phyloP scores from a whole-genome alignment of 805 yeast genomes.

The Blastobotrys mokoenaii region DNA sequence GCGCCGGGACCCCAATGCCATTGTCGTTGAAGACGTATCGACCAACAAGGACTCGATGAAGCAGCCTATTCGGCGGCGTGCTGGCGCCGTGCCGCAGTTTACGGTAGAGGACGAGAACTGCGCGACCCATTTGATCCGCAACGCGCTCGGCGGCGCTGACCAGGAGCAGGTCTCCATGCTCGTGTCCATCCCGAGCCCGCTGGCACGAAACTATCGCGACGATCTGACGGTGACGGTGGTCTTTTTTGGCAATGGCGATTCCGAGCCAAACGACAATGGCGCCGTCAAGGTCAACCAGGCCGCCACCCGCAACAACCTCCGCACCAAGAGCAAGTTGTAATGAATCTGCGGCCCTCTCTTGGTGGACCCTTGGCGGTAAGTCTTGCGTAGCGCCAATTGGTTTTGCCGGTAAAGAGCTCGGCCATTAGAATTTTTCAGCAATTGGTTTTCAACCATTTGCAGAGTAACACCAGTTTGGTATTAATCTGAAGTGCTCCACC shows the following conservation, averaged over 20 bases:
- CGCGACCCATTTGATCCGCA: slow-evolving; percentile 87
- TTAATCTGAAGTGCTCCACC: too few species aligned
- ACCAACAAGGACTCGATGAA: slow-evolving; percentile 49
- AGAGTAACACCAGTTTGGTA: too few species aligned
- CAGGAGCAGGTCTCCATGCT: slow-evolving; percentile 82
- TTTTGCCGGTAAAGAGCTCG: too few species aligned
- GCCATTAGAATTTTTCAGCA: too few species aligned
- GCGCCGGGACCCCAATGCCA: background rate
- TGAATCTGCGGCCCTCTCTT: too few species aligned
- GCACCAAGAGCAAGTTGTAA: background rate
- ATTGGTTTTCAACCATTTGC: too few species aligned
- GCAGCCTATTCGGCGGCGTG: slow-evolving; percentile 56
- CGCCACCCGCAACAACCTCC: slow-evolving; percentile 17
- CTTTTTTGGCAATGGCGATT: slow-evolving; percentile 64
- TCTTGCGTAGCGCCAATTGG: too few species aligned
- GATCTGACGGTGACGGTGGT: slow-evolving; percentile 94
- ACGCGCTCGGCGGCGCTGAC: slow-evolving; percentile 86
- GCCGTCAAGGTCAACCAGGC: slow-evolving; percentile 23
- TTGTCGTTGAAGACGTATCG: slow-evolving; percentile 27
- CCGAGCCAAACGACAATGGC: slow-evolving; percentile 20
- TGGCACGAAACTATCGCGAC: slow-evolving; percentile 87
- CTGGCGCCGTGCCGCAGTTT: slow-evolving; percentile 17
- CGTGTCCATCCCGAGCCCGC: slow-evolving; percentile 84
- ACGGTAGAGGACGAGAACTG: slow-evolving; percentile 74
- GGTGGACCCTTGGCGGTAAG: too few species aligned